phyloP scores from a whole-genome alignment of 306 rosid species.

The Gastrolobium bilobum region DNA sequence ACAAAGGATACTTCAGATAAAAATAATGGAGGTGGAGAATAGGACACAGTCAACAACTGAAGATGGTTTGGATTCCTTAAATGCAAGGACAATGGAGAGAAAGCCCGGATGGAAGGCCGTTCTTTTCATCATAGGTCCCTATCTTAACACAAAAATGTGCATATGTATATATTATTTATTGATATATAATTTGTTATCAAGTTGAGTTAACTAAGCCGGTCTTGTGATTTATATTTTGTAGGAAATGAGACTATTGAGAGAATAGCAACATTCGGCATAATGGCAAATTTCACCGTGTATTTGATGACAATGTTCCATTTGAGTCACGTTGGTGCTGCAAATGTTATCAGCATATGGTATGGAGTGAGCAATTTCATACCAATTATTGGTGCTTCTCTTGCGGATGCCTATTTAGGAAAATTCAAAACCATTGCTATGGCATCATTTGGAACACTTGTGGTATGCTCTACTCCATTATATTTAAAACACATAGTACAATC shows the following conservation, averaged over 20 bases:
- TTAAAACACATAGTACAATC: background rate
- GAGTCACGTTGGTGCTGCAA: constrained; percentile 56
- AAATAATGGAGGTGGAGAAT: too few relatives aligned
- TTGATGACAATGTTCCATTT: constrained; percentile 45
- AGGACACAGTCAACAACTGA: background rate
- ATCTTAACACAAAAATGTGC: background rate
- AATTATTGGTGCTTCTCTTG: constrained; percentile 49
- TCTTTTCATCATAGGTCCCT: constrained; percentile 48
- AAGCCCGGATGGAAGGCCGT: constrained; percentile 51
- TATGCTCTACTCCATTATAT: background rate
- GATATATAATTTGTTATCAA: background rate
- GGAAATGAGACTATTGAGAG: constrained; percentile 56
- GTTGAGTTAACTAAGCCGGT: background rate
- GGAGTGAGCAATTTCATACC: constrained; percentile 42
- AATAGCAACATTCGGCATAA: constrained; percentile 48
- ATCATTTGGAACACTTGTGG: constrained; percentile 55
- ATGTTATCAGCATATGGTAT: constrained; percentile 38
- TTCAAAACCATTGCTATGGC: constrained; percentile 51
- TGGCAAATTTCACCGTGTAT: constrained; percentile 52
- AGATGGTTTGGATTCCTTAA: background rate
- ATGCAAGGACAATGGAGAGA: background rate
- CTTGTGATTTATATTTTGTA: constrained; percentile 9
- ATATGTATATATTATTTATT: background rate
- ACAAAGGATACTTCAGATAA: too few relatives aligned
- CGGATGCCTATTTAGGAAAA: constrained; percentile 54